These are phyloP conservation scores for Hymenoscyphus occultus DNA, from an alignment of 2,329 filamentous ascomycete species.

Conservation along the genomic window DNA sequence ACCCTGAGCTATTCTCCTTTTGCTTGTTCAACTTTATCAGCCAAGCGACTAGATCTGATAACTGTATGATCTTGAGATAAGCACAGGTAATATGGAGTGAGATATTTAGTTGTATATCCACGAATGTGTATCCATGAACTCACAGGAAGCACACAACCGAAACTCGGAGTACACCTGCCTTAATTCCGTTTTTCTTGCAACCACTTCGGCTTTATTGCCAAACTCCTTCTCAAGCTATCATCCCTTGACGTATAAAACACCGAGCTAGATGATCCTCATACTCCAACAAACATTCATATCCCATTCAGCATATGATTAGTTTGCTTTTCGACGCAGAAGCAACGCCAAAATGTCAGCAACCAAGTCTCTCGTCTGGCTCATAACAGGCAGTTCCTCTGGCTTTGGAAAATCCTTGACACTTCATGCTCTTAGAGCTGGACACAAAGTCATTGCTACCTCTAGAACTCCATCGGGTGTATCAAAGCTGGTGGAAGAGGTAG, in stretches of 20 bases:
- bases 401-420: conserved; percentile 16
- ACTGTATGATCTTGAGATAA: too few relatives aligned
- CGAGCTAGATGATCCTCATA: not conserved
- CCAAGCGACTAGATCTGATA: too few relatives aligned
- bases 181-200: too few relatives aligned
- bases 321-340: not conserved
- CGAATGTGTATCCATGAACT: too few relatives aligned
- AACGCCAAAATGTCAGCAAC: not conserved
- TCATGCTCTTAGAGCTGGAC: conserved; percentile 10
- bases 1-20: too few relatives aligned
- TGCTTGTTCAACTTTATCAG: too few relatives aligned
- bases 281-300: not conserved
- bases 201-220: not conserved
- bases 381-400: conserved; percentile 23
- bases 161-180: too few relatives aligned
- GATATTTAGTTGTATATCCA: too few relatives aligned
- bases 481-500: conserved; percentile 22
- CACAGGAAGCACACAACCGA: too few relatives aligned
- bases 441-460: conserved; percentile 26
- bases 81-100: too few relatives aligned
- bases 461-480: conserved; percentile 26
- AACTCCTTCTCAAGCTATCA: not conserved
- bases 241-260: not conserved
- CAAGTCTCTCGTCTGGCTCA: conserved; percentile 16
- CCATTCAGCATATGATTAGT: not conserved